Conservation (phyloP, 75 land plant genomes). For the Picea glauca region DNA sequence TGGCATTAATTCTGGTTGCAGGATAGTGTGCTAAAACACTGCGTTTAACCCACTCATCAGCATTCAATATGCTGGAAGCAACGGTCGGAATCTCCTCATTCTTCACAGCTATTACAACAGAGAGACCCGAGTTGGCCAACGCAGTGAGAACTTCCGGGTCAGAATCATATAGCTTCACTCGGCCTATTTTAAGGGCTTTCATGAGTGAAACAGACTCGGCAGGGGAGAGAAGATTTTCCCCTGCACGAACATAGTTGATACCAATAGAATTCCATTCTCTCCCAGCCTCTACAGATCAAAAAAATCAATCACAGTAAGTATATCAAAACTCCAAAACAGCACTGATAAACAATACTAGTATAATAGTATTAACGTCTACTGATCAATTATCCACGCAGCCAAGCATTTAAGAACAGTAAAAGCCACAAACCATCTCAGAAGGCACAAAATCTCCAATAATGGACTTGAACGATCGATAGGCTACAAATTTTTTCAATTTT, state of each 20-base stretch:
- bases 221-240: conserved; percentile 32
- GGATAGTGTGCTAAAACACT: conserved; percentile 17
- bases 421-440: too few relatives aligned
- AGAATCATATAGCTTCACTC: conserved; percentile 32
- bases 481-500: too few relatives aligned
- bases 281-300: conserved; percentile 14
- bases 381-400: too few relatives aligned
- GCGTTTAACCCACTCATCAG: conserved; percentile 22
- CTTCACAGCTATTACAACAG: conserved; percentile 21
- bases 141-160: conserved; percentile 22
- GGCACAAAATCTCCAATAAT: too few relatives aligned
- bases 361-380: too few relatives aligned
- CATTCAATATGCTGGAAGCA: conserved; percentile 6
- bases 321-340: too few relatives aligned
- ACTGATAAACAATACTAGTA: too few relatives aligned
- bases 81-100: conserved; percentile 25
- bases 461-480: too few relatives aligned
- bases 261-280: conserved; percentile 23
- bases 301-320: background rate
- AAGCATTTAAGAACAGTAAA: too few relatives aligned
- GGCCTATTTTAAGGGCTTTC: conserved; percentile 12
- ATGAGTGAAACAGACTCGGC: conserved; percentile 20
- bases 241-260: conserved; percentile 32
- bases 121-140: conserved; percentile 18
- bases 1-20: conserved; percentile 19